Evolutionary conservation across 1,284 basidiomycete genomes (phyloP), one percentile per base, ranked within the genome.

Genomic region (Tremellales sp.): DNA sequence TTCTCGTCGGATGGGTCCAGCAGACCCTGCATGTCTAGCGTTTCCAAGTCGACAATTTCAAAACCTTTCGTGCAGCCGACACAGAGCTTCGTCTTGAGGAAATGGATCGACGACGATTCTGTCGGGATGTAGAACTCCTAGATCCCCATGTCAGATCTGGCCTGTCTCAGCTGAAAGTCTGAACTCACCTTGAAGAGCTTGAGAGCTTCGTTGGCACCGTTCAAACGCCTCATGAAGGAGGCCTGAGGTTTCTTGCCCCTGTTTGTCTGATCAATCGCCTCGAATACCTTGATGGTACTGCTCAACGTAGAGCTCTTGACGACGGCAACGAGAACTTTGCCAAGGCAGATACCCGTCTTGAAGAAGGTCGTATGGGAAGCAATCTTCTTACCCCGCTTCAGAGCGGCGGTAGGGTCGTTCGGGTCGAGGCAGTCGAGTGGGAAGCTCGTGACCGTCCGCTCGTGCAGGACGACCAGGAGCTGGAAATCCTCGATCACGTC

Each of bases 71-170:
- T 90, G 68, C 92, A 96, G 1, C 94, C 96, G 12, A 99, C 89
- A 68, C 96, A 98, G 52, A 99, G 83, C 76, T 89, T 91, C 48
- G 93, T 97, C 79, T 96, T 97, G 62, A 99, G 81, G 77, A 97
- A 97, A 75, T 97, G 92, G 43, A 98, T 89, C 8, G 92, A 97
- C 56, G 84, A 90, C 44, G 90, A 94, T 74, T 97, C 93, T 15
- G 96, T 90, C 0, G 96, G 94, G 52, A 98, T 97, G 73, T 98
- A 98, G 75, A 98, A 98, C 74, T 98, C 90, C 88, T 91, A 40
- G 21, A 54, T 35, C 25, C 13, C n/a, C n/a, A n/a, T 19, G n/a
- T 23, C 26, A 43, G 33, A 22, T n/a, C 35, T 22, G 19, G n/a
- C 7, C 11, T 33, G 26, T 29, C 35, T n/a, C 27, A 13, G 1